A percentile compares a stretch with the other conserved stretches of the same genome.
Conservation (phyloP, 1,284 basidiomycete genomes). For the Tilletia setariae region DNA sequence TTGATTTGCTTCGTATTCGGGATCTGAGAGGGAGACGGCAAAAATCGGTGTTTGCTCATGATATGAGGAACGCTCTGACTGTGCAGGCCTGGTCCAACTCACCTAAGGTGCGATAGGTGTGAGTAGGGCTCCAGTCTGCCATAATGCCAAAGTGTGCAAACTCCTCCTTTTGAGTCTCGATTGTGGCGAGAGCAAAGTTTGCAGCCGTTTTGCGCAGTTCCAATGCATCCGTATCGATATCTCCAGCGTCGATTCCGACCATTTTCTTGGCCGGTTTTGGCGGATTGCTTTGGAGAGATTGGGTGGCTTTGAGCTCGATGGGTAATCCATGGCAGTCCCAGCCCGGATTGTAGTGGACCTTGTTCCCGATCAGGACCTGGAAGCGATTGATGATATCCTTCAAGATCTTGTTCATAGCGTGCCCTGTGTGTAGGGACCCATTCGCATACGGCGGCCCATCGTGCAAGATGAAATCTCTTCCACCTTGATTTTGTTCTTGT, state of each 20-base stretch:
- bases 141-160: conserved; percentile 83
- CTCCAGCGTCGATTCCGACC: background rate
- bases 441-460: conserved; percentile 99
- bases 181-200: conserved; percentile 71
- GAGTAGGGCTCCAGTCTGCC: conserved; percentile 78
- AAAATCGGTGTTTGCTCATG: background rate
- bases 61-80: background rate
- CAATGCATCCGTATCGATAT: conserved; percentile 20
- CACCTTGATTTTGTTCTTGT: conserved; percentile 64
- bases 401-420: conserved; percentile 92
- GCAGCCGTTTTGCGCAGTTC: conserved; percentile 73
- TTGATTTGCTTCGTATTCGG: conserved; percentile 82
- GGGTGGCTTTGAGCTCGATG: conserved; percentile 59
- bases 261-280: no score
- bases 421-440: conserved; percentile 91
- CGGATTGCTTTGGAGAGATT: conserved; percentile 48
- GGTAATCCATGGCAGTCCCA: conserved; percentile 99
- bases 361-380: conserved; percentile 72
- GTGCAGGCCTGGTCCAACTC: conserved; percentile 35
- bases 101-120: conserved; percentile 85
- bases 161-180: conserved; percentile 73
- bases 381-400: conserved; percentile 95
- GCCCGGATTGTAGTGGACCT: conserved; percentile 85
- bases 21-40: conserved; percentile 59
- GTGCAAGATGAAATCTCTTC: conserved; percentile 77